Conservation (phyloP, 108 stramenopile species). For the Fragilariopsis cylindrus region DNA sequence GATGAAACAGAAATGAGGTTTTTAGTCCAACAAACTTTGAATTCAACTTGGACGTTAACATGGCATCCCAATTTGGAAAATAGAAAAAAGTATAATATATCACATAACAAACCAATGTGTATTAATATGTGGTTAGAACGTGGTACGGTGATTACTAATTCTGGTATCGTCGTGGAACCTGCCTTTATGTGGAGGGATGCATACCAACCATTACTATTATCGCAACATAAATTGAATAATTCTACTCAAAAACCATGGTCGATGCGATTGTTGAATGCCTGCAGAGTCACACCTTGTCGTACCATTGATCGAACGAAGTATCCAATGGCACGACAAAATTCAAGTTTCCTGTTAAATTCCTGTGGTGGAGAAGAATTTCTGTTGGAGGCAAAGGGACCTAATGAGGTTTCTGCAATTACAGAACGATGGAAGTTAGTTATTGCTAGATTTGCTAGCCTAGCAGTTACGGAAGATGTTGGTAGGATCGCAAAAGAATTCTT, state of each 20-base stretch:
- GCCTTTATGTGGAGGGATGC: constrained; percentile 48
- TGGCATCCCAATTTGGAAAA: constrained; percentile 43
- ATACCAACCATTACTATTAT: constrained; percentile 29
- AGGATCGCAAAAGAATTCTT: constrained; percentile 41
- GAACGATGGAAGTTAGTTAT: constrained; percentile 41
- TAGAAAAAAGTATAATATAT: constrained; percentile 24
- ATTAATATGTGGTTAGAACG: constrained; percentile 48
- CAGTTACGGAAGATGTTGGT: constrained; percentile 39
- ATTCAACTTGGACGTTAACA: constrained; percentile 41
- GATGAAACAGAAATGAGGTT: constrained; percentile 19
- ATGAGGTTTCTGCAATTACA: constrained; percentile 16
- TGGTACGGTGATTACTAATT: constrained; percentile 31
- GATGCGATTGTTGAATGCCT: constrained; percentile 41
- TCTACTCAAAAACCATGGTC: constrained; percentile 42
- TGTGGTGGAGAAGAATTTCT: constrained; percentile 37
- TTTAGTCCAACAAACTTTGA: constrained; percentile 36
- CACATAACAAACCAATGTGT: constrained; percentile 21
- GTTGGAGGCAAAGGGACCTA: constrained; percentile 23
- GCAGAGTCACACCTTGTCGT: constrained; percentile 25
- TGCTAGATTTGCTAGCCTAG: constrained; percentile 41
- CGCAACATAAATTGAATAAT: constrained; percentile 20
- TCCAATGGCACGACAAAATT: constrained; percentile 27
- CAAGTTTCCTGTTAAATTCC: constrained; percentile 31
- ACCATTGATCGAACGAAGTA: constrained; percentile 21
- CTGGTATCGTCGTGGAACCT: constrained; percentile 37